Conservation (phyloP, 2,329 filamentous ascomycete species). For the Neonectria sp. region DNA sequence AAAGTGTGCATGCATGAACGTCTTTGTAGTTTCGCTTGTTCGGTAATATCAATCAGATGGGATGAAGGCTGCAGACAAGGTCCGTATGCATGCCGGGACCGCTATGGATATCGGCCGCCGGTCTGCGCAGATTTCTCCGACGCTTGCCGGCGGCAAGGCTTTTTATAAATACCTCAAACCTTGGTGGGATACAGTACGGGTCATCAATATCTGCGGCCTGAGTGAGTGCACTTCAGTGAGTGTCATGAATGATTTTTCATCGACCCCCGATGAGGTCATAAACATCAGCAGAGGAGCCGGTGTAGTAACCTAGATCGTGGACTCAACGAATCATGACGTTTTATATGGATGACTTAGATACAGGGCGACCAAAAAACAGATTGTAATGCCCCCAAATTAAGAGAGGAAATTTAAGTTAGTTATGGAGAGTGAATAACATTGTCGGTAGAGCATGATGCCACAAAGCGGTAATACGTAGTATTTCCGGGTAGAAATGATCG, state of each 20-base stretch:
- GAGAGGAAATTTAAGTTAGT: too few species aligned
- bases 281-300: slow-evolving; percentile 19
- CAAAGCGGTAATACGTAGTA: too few species aligned
- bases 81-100: slow-evolving; percentile 37
- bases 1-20: too few species aligned
- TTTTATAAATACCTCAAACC: slow-evolving; percentile 58
- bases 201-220: slow-evolving; percentile 33
- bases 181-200: slow-evolving; percentile 26
- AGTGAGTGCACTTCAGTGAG: slow-evolving; percentile 19
- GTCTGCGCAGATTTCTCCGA: not conserved
- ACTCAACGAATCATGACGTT: slow-evolving; percentile 29
- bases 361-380: too few species aligned
- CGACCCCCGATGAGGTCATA: not conserved
- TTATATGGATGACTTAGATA: too few species aligned
- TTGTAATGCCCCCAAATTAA: too few species aligned
- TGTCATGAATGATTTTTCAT: slow-evolving; percentile 6
- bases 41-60: too few species aligned
- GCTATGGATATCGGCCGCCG: slow-evolving; percentile 38
- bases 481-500: too few species aligned
- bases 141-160: slow-evolving; percentile 58
- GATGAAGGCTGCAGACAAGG: too few species aligned
- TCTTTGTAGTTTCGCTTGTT: too few species aligned
- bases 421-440: too few species aligned
- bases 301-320: slow-evolving; percentile 39
- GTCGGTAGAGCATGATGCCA: too few species aligned